A percentile compares a stretch with the other conserved stretches of the same genome.
These are phyloP conservation scores for Verticillium nonalfalfae DNA, from an alignment of 2,329 filamentous ascomycete species.

Conservation along the genomic window DNA sequence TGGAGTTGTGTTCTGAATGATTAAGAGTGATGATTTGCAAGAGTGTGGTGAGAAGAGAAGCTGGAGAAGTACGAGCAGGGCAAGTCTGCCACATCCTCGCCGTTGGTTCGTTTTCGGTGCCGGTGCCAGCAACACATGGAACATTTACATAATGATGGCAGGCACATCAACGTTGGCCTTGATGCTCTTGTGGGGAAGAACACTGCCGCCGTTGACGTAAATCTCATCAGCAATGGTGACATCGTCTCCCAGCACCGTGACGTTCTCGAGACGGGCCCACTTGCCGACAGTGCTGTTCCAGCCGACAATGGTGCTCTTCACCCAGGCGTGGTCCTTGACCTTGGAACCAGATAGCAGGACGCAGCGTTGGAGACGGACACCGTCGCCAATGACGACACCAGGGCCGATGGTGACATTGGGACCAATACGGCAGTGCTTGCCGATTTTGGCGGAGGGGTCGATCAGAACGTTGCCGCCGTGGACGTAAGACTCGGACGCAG, in stretches of 20 bases:
- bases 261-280: constrained; percentile 96
- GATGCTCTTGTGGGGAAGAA: constrained; percentile 97
- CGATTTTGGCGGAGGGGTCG: constrained; percentile 89
- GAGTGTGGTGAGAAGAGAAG: neutral
- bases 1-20: neutral
- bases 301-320: constrained; percentile 97
- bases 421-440: constrained; percentile 96
- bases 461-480: constrained; percentile 94
- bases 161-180: constrained; percentile 90
- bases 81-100: constrained; percentile 1
- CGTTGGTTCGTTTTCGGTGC: neutral
- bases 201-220: constrained; percentile 89
- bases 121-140: neutral
- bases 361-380: constrained; percentile 87
- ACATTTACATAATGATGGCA: constrained; percentile 58
- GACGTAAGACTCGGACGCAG: constrained; percentile 70
- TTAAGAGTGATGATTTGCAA: neutral
- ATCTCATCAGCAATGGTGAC: constrained; percentile 97
- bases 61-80: constrained; percentile 3
- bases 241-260: constrained; percentile 95
- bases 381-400: constrained; percentile 86
- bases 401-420: constrained; percentile 96
- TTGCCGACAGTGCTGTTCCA: constrained; percentile 96
- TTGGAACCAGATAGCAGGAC: constrained; percentile 85
- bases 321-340: constrained; percentile 98